Base-by-base conservation (phyloP, 305 asterid species). In the Fraxinus dipetala region DNA sequence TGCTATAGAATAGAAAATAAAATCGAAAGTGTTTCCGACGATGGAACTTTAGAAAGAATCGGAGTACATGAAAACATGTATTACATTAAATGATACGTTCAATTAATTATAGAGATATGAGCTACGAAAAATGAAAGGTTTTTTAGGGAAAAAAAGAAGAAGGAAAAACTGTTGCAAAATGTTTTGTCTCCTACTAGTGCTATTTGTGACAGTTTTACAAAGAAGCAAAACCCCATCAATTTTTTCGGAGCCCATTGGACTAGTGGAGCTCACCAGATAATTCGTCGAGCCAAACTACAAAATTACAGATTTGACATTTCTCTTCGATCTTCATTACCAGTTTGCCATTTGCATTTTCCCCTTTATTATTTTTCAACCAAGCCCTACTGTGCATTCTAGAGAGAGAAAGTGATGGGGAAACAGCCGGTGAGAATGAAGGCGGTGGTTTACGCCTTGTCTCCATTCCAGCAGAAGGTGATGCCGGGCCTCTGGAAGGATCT, bases 371-470 rank as follows among this genome's bases (percentile, higher is more conserved):
- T 65, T 61, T 24, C 73, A 26, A 26, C 34, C 72, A 26, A 26
- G 28, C 32, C 72, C 72, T 65, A 65, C 7, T 3, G 72, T 65
- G 72, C 14, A 4, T 24, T 65, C 22, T 18, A 63, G 72, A 76
- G 79, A 76, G 79, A 40, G 51, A 35, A 16, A 43, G 72, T 38
- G 22, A 83, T 83, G 85, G 85, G 85, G 61, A 83, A 83, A 48
- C 83, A 81, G 72, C 87, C 85, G 1, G 87, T 84, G 80, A 84
- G 83, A 70, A 22, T 85, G 87, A 85, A 85, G 83, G 87, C 83
- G 7, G 85, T 85, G 13, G 80, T 78, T 13, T 85, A 85, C 45
- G 85, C 87, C 7, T 20, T 81, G 36, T 85, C 87, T 0, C 85
- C 87, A 13, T 85, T 85, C 75, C 87, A 85, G 70, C 87, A 85